Percentiles rank a stretch among this genome's conserved stretches.
Evolutionary conservation across 208 protist genomes (phyloP).

Genomic region (Leptomonas pyrrhocoris): DNA sequence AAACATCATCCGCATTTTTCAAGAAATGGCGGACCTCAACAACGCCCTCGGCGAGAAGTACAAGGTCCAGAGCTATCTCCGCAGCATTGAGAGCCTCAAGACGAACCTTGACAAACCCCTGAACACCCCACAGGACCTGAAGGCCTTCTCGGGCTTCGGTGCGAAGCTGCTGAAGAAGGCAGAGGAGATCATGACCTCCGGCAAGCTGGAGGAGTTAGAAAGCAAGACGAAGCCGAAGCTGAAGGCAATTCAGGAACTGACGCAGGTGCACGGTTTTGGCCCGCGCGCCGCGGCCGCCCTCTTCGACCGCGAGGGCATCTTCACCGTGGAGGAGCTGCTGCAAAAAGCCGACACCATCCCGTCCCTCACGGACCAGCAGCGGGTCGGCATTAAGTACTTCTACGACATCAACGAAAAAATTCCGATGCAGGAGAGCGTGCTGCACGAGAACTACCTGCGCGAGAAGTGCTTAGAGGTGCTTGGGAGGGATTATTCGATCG

Average conservation of each 20-base stretch:
- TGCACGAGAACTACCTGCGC: conserved; percentile 82
- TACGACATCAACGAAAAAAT: conserved; percentile 93
- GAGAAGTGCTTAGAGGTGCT: conserved; percentile 63
- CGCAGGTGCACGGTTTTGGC: conserved; percentile 89
- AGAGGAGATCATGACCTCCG: conserved; percentile 89
- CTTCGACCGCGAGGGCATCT: conserved; percentile 89
- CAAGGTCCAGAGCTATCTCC: conserved; percentile 85
- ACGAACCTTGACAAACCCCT: conserved; percentile 85
- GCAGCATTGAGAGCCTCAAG: conserved; percentile 83
- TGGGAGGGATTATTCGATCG: conserved; percentile 75
- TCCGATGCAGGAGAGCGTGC: conserved; percentile 89
- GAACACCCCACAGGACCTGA: conserved; percentile 68
- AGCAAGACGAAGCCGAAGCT: conserved; percentile 91
- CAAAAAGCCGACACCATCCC: conserved; percentile 78
- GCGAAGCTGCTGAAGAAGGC: conserved; percentile 88
- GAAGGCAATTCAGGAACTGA: conserved; percentile 89
- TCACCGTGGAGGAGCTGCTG: conserved; percentile 89
- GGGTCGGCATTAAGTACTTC: conserved; percentile 90
- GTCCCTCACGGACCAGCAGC: conserved; percentile 79
- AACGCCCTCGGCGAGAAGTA: conserved; percentile 90
- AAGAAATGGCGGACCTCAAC: conserved; percentile 90
- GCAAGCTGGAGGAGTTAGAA: conserved; percentile 88
- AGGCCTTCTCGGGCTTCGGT: conserved; percentile 79
- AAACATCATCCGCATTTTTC: conserved; percentile 90
- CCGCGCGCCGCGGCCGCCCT: conserved; percentile 80